Base-by-base conservation (phyloP, 768 basidiomycete genomes). In the Auricularia sp. region DNA sequence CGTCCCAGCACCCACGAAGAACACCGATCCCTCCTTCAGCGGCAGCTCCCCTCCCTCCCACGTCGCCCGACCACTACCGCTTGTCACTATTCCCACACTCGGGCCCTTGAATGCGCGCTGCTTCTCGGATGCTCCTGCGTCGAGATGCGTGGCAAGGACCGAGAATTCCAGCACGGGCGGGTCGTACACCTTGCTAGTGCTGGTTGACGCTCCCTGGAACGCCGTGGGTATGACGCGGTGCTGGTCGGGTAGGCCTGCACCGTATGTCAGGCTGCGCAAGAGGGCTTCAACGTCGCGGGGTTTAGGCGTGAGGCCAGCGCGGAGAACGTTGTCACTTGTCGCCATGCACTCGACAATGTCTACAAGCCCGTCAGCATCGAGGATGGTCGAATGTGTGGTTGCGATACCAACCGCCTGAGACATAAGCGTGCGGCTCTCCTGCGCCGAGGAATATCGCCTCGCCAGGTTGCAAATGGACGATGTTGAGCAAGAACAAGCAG, bases 321-420 rank as follows among this genome's bases (percentile, higher is more conserved):
- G 92, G 68, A 99, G 95, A 75, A 99, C 97, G 74, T 98, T 98
- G 78, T 99, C 97, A 0, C 93, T 95, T 67, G 95, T 95, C 33
- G 96, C 96, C 95, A 98, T 98, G 78, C 94, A 96, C 73, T 98
- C 97, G 72, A 98, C 93, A 75, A 95, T 95, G 72, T 99, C 96
- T 96, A 70, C 3, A 47, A 36, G 33, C 51, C 63, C 2, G 18
- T 54, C 44, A 63, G 64, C 62, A 16, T 42, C 33, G 36, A 29
- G 29, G 24, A 24, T 24, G 24, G 18, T 67, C 63, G 24, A 56
- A 3, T 11, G 10, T 16, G 24, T 54, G 42, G 18, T 58, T 37
- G 56, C 29, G 3, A 34, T 54, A 34, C 47, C 34, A 70, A 93
- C 95, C 94, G 74, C 97, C 97, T 45, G 84, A 86, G 62, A 98